Evolutionary conservation across 1,284 basidiomycete genomes (phyloP).

Genomic region (Pseudozyma tsukubaensis): DNA sequence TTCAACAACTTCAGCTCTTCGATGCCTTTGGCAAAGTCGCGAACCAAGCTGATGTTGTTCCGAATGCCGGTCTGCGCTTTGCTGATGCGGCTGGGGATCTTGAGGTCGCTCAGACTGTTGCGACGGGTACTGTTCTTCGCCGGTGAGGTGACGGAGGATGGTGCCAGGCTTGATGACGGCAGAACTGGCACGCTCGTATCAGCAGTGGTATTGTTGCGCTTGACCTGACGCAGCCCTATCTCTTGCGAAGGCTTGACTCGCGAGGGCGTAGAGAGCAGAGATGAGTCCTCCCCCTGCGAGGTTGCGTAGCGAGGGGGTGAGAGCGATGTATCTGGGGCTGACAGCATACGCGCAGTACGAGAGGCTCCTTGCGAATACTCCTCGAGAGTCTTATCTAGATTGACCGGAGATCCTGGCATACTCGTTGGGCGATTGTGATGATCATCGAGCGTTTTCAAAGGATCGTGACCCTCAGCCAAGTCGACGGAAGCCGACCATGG

Average conservation of each 20-base stretch:
- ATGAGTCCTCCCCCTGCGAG: too few species aligned
- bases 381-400: slow-evolving; percentile 12
- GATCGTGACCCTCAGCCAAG: background rate
- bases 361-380: background rate
- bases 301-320: background rate
- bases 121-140: slow-evolving; percentile 23
- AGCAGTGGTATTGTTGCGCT: background rate
- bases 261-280: background rate
- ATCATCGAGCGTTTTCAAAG: background rate
- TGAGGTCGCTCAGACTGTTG: slow-evolving; percentile 58
- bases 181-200: slow-evolving; percentile 7
- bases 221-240: background rate
- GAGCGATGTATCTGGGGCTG: slow-evolving; percentile 9
- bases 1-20: slow-evolving; percentile 56
- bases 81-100: slow-evolving; percentile 57
- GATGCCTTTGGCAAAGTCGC: slow-evolving; percentile 58
- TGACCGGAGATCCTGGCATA: slow-evolving; percentile 16
- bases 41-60: slow-evolving; percentile 50
- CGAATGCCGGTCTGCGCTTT: slow-evolving; percentile 52
- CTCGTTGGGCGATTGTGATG: slow-evolving; percentile 3
- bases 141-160: slow-evolving; percentile 5
- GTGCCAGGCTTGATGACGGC: background rate
- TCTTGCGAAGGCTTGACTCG: background rate
- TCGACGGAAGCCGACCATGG: slow-evolving; percentile 20
- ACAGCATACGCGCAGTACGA: slow-evolving; percentile 11